phyloP scores from a whole-genome alignment of 306 rosid species.

The Quercus alba region DNA sequence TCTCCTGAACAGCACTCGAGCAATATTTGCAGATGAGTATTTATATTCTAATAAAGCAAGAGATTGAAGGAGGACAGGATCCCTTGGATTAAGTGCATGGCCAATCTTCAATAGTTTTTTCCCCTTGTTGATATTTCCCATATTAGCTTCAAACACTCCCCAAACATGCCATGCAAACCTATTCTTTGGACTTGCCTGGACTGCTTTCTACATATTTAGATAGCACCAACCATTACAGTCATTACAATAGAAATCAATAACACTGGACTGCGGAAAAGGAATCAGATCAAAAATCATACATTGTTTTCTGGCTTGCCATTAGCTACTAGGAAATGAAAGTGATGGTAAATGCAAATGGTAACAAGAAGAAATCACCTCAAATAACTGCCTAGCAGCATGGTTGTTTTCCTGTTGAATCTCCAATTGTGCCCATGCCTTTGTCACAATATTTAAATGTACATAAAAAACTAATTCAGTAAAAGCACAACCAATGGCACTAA shows the following conservation, averaged over 20 bases:
- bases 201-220: constrained; percentile 60
- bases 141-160: constrained; percentile 90
- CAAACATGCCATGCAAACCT: constrained; percentile 96
- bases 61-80: constrained; percentile 91
- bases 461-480: constrained; percentile 4
- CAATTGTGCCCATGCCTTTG: constrained; percentile 94
- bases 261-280: neutral
- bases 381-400: constrained; percentile 62
- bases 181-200: constrained; percentile 94
- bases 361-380: constrained; percentile 59
- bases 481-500: neutral
- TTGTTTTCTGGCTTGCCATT: neutral
- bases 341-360: neutral
- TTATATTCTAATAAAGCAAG: constrained; percentile 89
- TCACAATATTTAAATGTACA: constrained; percentile 8
- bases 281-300: neutral
- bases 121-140: constrained; percentile 71
- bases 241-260: neutral
- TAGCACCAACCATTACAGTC: constrained; percentile 11
- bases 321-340: neutral
- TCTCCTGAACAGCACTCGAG: constrained; percentile 77
- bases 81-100: constrained; percentile 87
- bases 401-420: constrained; percentile 82
- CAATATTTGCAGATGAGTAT: constrained; percentile 71
- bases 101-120: constrained; percentile 83